Evolutionary conservation across 441 rosid genomes (phyloP).

Genomic region (Corymbia calophylla): DNA sequence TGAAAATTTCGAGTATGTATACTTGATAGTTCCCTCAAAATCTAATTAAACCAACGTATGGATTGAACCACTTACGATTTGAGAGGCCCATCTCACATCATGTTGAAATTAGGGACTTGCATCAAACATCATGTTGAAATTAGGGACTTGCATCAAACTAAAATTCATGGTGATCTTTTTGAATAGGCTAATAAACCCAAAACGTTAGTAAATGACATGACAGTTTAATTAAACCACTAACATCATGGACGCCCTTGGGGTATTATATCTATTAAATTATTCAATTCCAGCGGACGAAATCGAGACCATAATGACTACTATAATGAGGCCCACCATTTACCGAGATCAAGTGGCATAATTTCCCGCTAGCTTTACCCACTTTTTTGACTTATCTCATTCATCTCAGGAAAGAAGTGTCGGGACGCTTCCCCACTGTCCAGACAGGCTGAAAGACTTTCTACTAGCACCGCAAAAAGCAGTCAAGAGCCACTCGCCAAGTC

Average conservation of each 20-base stretch:
- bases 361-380: too few relatives aligned
- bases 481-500: too few relatives aligned
- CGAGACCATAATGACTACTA: too few relatives aligned
- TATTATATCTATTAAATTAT: too few relatives aligned
- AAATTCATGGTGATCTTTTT: neutral
- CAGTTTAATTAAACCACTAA: neutral
- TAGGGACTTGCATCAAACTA: neutral
- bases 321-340: too few relatives aligned
- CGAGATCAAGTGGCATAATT: too few relatives aligned
- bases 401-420: too few relatives aligned
- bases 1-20: neutral
- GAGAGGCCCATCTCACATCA: neutral
- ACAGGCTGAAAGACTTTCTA: too few relatives aligned
- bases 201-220: neutral
- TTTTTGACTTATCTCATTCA: too few relatives aligned
- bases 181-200: neutral
- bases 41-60: neutral
- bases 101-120: neutral
- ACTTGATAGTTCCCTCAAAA: neutral
- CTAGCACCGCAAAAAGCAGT: too few relatives aligned
- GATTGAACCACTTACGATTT: neutral
- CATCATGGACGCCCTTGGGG: neutral
- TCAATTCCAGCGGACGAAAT: too few relatives aligned
- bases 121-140: neutral
- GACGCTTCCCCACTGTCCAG: too few relatives aligned